These are phyloP conservation scores for Thelonectria blattea DNA, from an alignment of 2,329 filamentous ascomycete species.

Conservation along the genomic window DNA sequence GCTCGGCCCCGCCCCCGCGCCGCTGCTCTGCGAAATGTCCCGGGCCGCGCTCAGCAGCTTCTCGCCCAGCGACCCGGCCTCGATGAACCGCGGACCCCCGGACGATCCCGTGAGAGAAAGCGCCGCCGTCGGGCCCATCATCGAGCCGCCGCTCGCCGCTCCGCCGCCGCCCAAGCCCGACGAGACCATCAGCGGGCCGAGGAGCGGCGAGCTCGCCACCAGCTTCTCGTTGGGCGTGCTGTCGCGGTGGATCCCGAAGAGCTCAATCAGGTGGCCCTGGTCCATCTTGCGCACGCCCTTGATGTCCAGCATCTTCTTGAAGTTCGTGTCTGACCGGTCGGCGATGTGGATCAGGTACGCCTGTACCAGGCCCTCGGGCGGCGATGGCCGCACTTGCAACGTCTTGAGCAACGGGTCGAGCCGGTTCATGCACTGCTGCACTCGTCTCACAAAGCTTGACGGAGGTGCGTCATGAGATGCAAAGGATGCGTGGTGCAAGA, in stretches of 20 bases:
- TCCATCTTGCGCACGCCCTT: conserved; percentile 91
- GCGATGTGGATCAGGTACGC: conserved; percentile 97
- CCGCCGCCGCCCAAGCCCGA: conserved; percentile 47
- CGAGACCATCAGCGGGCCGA: conserved; percentile 68
- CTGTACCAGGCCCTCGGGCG: conserved; percentile 92
- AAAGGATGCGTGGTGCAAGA: conserved; percentile 65
- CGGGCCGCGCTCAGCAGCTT: conserved; percentile 87
- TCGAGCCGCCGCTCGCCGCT: conserved; percentile 41
- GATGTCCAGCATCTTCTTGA: conserved; percentile 93
- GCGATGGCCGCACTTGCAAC: conserved; percentile 88
- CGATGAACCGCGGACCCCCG: conserved; percentile 65
- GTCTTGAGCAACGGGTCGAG: conserved; percentile 95
- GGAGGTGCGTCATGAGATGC: conserved; percentile 49
- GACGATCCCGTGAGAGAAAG: conserved; percentile 40
- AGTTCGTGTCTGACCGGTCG: conserved; percentile 92
- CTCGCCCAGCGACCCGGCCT: conserved; percentile 82
- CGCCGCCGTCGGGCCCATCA: conserved; percentile 52
- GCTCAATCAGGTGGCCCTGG: conserved; percentile 80
- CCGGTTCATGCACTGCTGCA: conserved; percentile 81
- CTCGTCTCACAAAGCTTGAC: conserved; percentile 80
- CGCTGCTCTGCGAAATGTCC: conserved; percentile 72
- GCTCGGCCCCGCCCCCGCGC: conserved; percentile 44
- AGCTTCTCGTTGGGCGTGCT: conserved; percentile 74
- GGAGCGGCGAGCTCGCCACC: conserved; percentile 70
- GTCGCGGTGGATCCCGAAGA: conserved; percentile 83